Base-by-base conservation (phyloP, 805 yeast species). In the Candida saitoana region DNA sequence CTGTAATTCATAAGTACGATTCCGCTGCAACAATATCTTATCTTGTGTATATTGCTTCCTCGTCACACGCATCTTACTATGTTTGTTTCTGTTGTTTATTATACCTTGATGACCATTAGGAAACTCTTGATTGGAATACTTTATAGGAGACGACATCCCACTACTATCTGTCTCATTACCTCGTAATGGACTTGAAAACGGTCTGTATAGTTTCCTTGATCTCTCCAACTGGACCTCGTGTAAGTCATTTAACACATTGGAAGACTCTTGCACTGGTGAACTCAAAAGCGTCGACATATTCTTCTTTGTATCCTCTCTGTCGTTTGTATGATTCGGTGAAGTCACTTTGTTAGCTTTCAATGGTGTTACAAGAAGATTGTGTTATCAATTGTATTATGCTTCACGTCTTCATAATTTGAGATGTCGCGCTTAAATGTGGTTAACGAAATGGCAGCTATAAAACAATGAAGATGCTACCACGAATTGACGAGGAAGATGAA, bases 41-140 rank as follows among this genome's bases (percentile, higher is more conserved):
- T 59, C 60, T 15, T 51, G 45, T n/a, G 55, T 47, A 35, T 55
- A 51, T n/a, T 56, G 51, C 34, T 54, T 53, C 35, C 70, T 49
- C 3, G 51, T 54, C 24, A 56, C 54, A 27, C 46, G 49, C 34
- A 60, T 37, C 41, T 50, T 56, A 18, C 49, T 51, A 20, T 55
- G 58, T 32, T 53, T 60, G 41, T 56, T 57, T 29, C 55, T 44
- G 7, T 31, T 33, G 36, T 50, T 58, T 38, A 52, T 8, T 16
- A 19, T 16, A 11, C 18, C 39, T 32, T 18, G 34, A 17, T 34
- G 36, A 16, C 38, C 35, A 12, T 24, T 19, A 4, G 34, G 37
- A 17, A 9, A n/a, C 11, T 31, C 15, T 12, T 24, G 15, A 15
- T 15, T 40, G 9, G 27, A 22, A 7, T 22, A 11, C 12, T n/a